Conservation (phyloP, 2,329 filamentous ascomycete genomes). For the Cladorrhinum sp. region DNA sequence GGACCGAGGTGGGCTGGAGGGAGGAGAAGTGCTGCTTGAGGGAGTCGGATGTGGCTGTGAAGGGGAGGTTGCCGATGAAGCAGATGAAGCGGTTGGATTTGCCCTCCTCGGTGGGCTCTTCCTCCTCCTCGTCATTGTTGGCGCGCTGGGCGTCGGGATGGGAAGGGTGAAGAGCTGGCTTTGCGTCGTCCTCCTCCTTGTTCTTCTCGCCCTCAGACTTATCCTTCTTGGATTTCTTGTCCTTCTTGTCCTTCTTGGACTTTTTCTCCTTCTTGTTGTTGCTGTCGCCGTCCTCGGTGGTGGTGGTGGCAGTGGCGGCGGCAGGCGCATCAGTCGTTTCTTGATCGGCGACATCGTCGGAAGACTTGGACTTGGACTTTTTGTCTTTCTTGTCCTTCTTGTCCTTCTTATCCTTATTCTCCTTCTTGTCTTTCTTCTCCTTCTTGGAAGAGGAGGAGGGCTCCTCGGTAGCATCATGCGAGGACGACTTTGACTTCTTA, state of each 20-base stretch:
- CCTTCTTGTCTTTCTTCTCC: conserved; percentile 7
- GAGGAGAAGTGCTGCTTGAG: conserved; percentile 75
- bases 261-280: no score
- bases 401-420: conserved; percentile 29
- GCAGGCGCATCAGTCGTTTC: conserved; percentile 5
- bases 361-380: conserved; percentile 27
- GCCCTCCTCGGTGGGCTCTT: conserved; percentile 16
- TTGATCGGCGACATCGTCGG: background rate
- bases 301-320: conserved; percentile 13
- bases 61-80: conserved; percentile 77
- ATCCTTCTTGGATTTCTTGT: conserved; percentile 28
- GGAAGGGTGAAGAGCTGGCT: background rate
- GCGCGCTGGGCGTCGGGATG: conserved; percentile 10
- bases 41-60: conserved; percentile 67
- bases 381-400: conserved; percentile 33
- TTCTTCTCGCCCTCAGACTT: conserved; percentile 32
- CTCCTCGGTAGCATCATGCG: background rate
- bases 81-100: conserved; percentile 73
- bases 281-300: no score
- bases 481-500: conserved; percentile 15
- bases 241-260: conserved; percentile 35
- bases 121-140: conserved; percentile 12
- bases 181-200: conserved; percentile 20
- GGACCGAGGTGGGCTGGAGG: conserved; percentile 66
- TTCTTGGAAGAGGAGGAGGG: background rate